phyloP scores from a whole-genome alignment of 495 filamentous ascomycete genomes.

The Talaromyces borbonicus region DNA sequence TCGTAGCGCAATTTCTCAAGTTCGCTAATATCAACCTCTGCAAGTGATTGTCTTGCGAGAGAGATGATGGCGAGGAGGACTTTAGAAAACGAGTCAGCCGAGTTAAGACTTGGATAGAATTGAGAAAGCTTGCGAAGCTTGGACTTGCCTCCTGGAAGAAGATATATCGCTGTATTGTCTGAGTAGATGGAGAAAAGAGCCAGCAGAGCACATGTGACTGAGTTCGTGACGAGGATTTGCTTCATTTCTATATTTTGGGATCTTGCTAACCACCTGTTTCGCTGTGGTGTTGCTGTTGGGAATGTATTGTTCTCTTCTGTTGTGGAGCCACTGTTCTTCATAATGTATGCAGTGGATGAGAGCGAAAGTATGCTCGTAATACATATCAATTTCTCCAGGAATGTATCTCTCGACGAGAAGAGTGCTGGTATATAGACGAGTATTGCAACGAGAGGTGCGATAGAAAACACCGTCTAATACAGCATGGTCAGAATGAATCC shows the following conservation, averaged over 20 bases:
- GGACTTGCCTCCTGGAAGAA: conserved; percentile 31
- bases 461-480: conserved; percentile 43
- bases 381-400: neutral
- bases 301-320: conserved; percentile 16
- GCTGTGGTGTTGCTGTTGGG: neutral
- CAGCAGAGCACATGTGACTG: conserved; percentile 18
- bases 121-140: neutral
- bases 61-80: conserved; percentile 27
- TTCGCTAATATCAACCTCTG: conserved; percentile 33
- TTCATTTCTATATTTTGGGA: conserved; percentile 8
- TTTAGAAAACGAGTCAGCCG: conserved; percentile 10
- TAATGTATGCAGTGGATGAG: conserved; percentile 44
- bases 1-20: conserved; percentile 40
- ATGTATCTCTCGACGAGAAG: conserved; percentile 17
- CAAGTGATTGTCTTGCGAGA: conserved; percentile 29
- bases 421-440: conserved; percentile 45
- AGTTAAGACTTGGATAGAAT: neutral
- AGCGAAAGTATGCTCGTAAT: conserved; percentile 45
- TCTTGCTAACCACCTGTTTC: conserved; percentile 4
- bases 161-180: conserved; percentile 12
- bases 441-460: conserved; percentile 41
- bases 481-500: neutral
- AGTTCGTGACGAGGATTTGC: conserved; percentile 17
- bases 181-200: conserved; percentile 11
- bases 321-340: conserved; percentile 24